Evolutionary conservation across 1,284 basidiomycete genomes (phyloP), one percentile per base, ranked within the genome.

Genomic region (Pseudozyma thailandica): DNA sequence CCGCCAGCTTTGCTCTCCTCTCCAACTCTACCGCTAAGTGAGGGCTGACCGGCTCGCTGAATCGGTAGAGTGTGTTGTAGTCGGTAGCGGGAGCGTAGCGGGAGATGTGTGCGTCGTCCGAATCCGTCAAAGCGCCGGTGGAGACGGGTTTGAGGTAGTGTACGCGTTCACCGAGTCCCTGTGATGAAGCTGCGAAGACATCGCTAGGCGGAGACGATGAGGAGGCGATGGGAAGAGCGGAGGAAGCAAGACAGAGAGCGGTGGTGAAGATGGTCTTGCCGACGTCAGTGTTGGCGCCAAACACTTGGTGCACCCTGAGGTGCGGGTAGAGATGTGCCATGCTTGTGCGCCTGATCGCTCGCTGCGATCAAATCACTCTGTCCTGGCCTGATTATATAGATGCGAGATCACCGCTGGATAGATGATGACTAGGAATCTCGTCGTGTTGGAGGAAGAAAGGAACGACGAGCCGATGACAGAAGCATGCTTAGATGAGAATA

Each of bases 21-120:
- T 88, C 88, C 53, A 91, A 84, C 64, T 86, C 85, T 2, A 88
- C 92, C 1, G 95, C 95, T 23, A 97, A 85, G 83, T 98, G 95
- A 0, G 95, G 95, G 72, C 92, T 94, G 50, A 98, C 91, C 0
- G 95, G 94, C 57, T 95, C 90, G 41, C 90, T 86, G 75, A 91
- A 96, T 50, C 90, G 89, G 82, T 89, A 94, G 6, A 97, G 85
- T 83, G 93, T 95, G 18, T 88, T 86, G 1, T 90, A 87, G 13
- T 86, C 81, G n/a, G 72, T 50, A 3, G 35, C n/a, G 4, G 74
- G 54, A 15, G 69, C 68, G 47, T 63, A 78, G 21, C 58, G 50
- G 5, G 63, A 48, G 20, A 82, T 52, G 49, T 81, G 79, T 9
- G 51, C 48, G 20, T 77, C 74, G 53, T 83, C 81, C 2, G 75